These are phyloP conservation scores for Bacterosira constricta DNA, from an alignment of 108 stramenopile genomes.

Conservation along the genomic window DNA sequence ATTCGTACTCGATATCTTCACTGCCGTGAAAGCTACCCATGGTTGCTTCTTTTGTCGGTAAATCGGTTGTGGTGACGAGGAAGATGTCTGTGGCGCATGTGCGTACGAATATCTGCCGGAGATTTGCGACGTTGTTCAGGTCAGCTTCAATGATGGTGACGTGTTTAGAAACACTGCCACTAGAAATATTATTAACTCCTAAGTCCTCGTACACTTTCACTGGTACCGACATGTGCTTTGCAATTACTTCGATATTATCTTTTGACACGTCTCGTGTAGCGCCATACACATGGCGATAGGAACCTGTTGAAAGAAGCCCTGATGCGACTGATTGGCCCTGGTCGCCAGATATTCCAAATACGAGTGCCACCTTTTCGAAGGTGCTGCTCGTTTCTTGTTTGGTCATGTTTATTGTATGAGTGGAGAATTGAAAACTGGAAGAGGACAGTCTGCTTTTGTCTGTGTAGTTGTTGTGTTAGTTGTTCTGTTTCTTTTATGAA, in stretches of 20 bases:
- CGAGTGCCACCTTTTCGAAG: conserved; percentile 32
- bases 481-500: too few relatives aligned
- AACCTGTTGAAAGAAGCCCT: conserved; percentile 44
- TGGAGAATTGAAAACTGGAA: too few relatives aligned
- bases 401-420: too few relatives aligned
- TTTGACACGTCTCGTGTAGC: conserved; percentile 34
- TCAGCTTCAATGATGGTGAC: conserved; percentile 12
- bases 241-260: conserved; percentile 7
- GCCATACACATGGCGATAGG: conserved; percentile 56
- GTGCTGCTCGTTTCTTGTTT: background rate
- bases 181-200: background rate
- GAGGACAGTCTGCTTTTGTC: too few relatives aligned
- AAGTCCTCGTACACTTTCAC: background rate
- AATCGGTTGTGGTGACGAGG: conserved; percentile 60
- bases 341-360: conserved; percentile 64
- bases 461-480: too few relatives aligned
- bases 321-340: conserved; percentile 58
- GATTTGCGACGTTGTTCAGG: background rate
- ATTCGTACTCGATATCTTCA: conserved; percentile 54
- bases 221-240: conserved; percentile 33
- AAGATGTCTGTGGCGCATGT: conserved; percentile 51
- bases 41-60: conserved; percentile 36
- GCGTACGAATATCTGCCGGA: conserved; percentile 14
- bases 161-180: background rate
- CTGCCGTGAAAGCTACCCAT: conserved; percentile 39